These are phyloP conservation scores for Ramaria sp. DNA, from an alignment of 768 basidiomycete species.

Conservation along the genomic window DNA sequence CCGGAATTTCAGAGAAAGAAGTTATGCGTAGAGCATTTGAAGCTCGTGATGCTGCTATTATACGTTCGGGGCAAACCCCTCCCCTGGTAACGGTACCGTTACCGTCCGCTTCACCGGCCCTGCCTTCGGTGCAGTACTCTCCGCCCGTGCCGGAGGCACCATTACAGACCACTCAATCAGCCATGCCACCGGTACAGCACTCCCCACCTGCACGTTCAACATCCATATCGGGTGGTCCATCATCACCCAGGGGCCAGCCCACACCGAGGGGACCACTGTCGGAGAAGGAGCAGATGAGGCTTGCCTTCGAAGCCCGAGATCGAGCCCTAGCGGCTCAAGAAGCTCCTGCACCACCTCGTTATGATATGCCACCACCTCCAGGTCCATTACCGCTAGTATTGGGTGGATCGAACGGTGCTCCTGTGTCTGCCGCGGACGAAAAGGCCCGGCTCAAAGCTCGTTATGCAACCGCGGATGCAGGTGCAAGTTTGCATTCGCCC, in stretches of 20 bases:
- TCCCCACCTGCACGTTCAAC: neutral
- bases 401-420: conserved; percentile 18
- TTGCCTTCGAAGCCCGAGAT: conserved; percentile 9
- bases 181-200: neutral
- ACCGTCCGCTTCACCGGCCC: conserved; percentile 15
- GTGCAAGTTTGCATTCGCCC: neutral
- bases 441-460: conserved; percentile 59
- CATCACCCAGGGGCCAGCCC: neutral
- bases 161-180: too few species aligned
- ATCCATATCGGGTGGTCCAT: neutral
- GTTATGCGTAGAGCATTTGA: conserved; percentile 10
- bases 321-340: conserved; percentile 8
- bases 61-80: conserved; percentile 12
- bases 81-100: conserved; percentile 18
- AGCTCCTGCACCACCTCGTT: conserved; percentile 4
- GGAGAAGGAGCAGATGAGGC: conserved; percentile 12
- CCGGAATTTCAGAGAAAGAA: conserved; percentile 12
- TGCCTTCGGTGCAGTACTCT: conserved; percentile 9
- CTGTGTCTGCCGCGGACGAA: conserved; percentile 66
- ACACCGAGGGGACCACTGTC: neutral
- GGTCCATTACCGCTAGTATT: conserved; percentile 18
- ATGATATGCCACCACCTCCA: conserved; percentile 16
- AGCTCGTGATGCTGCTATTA: conserved; percentile 9
- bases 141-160: conserved; percentile 12
- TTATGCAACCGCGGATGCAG: conserved; percentile 46